Evolutionary conservation across 2,329 filamentous ascomycete genomes (phyloP).

Genomic region (Colletotrichum melonis): DNA sequence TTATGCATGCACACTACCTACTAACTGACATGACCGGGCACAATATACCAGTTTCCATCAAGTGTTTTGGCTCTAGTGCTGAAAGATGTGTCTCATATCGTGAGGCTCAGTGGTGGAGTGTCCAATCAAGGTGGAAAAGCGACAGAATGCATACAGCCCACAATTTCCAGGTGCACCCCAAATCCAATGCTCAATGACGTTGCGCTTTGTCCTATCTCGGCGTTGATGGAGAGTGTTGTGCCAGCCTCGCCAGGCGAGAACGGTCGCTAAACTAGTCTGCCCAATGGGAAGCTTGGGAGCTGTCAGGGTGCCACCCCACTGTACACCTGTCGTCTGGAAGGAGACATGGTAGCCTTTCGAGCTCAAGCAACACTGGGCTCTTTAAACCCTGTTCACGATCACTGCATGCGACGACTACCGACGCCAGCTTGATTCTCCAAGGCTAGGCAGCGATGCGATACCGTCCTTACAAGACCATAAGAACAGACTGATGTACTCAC

Average conservation of each 20-base stretch:
- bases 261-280: slow-evolving; percentile 19
- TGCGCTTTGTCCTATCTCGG: slow-evolving; percentile 16
- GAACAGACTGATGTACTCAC: slow-evolving; percentile 25
- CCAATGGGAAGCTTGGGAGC: slow-evolving; percentile 35
- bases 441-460: slow-evolving; percentile 40
- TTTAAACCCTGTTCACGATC: slow-evolving; percentile 21
- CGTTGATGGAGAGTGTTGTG: slow-evolving; percentile 2
- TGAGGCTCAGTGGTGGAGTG: not conserved
- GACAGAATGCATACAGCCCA: not conserved
- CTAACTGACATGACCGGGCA: not conserved
- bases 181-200: slow-evolving; percentile 28
- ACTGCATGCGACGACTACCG: slow-evolving; percentile 33
- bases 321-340: slow-evolving; percentile 27
- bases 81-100: not conserved
- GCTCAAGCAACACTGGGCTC: not conserved
- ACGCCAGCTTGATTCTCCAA: not conserved
- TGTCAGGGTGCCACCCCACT: slow-evolving; percentile 27
- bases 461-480: slow-evolving; percentile 30
- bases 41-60: not conserved
- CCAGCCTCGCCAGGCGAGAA: slow-evolving; percentile 32
- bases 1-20: not conserved
- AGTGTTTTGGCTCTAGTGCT: not conserved
- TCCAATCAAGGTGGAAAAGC: not conserved
- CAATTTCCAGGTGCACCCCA: not conserved
- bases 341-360: slow-evolving; percentile 36